Evolutionary conservation across 306 rosid genomes (phyloP), one percentile per base, ranked within the genome.

Genomic region (Coriaria nepalensis): DNA sequence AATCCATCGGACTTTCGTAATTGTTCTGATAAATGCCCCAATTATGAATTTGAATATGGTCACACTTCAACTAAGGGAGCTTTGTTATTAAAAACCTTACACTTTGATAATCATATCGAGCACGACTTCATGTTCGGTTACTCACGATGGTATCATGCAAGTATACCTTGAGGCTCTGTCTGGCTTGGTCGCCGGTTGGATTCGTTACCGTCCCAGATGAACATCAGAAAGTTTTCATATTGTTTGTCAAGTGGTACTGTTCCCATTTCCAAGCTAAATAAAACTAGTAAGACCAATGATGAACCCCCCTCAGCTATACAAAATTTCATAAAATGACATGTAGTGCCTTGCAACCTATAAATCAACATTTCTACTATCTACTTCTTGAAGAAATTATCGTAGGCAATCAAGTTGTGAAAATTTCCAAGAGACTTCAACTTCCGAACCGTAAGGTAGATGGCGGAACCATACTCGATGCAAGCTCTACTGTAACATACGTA

Each of bases 391-490:
- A 63, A 42, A 35, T 87, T 45, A 13, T 71, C 36, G 79, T 87
- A 6, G 93, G 86, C 2, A 55, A 53, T 0, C 10, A 65, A 46
- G 8, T 14, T 0, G 93, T 80, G 54, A 20, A 3, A 20, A 58
- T 83, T 36, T 86, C 93, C 12, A 52, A 61, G 50, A 55, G 40
- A n/a, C 51, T 50, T 2, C 42, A 72, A 6, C 70, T 62, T 7
- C 81, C 83, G 0, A 76, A 59, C 6, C 40, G 59, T 0, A 62
- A 20, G 29, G 82, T 87, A 4, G 63, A 78, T 12, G 94, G 96
- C 0, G 96, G 94, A 4, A 59, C 93, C 6, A 68, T 83, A 1
- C 82, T 83, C 7, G 96, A 87, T 52, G 80, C 94, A 0, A 94
- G 96, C 0, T 47, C 83, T 13, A 80, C 88, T 6, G 69, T 80